Conservation (phyloP, 2,329 filamentous ascomycete genomes). For the Alternaria atra region DNA sequence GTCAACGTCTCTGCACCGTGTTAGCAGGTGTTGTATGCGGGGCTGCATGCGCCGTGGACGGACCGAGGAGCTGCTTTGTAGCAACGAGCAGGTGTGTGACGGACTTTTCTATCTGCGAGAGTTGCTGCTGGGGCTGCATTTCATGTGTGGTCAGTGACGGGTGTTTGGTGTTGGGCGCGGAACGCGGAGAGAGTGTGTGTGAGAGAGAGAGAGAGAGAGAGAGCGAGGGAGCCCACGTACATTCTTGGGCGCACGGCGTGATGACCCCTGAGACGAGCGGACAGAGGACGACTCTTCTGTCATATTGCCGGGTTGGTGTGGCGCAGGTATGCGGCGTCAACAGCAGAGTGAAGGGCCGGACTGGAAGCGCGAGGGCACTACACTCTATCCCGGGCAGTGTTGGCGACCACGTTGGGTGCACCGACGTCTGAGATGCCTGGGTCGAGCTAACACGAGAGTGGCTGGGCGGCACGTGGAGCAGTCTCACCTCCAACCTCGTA, state of each 20-base stretch:
- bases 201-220: not conserved
- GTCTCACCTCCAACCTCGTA: conserved; percentile 13
- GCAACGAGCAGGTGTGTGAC: conserved; percentile 92
- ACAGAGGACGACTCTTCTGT: conserved; percentile 37
- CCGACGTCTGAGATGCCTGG: conserved; percentile 22
- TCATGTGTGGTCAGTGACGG: conserved; percentile 28
- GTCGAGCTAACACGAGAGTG: conserved; percentile 19
- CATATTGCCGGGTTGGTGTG: conserved; percentile 26
- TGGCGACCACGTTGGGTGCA: conserved; percentile 24
- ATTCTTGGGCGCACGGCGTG: conserved; percentile 48
- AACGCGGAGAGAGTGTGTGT: conserved; percentile 7
- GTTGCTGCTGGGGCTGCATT: conserved; percentile 71
- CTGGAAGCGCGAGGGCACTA: conserved; percentile 24
- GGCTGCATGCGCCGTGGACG: conserved; percentile 19
- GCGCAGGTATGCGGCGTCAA: conserved; percentile 27
- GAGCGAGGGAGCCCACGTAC: conserved; percentile 34
- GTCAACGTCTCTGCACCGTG: conserved; percentile 78
- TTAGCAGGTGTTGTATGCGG: conserved; percentile 22
- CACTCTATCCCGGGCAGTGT: conserved; percentile 22
- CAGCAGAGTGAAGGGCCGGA: conserved; percentile 23
- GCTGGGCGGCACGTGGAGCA: conserved; percentile 25
- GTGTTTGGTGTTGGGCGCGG: conserved; percentile 12
- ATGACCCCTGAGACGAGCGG: conserved; percentile 58
- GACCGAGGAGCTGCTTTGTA: conserved; percentile 86
- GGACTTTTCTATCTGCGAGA: conserved; percentile 98